A percentile compares a stretch with the other conserved stretches of the same genome.
Conservation (phyloP, 805 yeast genomes). For the Saccharomycopsis capsularis region DNA sequence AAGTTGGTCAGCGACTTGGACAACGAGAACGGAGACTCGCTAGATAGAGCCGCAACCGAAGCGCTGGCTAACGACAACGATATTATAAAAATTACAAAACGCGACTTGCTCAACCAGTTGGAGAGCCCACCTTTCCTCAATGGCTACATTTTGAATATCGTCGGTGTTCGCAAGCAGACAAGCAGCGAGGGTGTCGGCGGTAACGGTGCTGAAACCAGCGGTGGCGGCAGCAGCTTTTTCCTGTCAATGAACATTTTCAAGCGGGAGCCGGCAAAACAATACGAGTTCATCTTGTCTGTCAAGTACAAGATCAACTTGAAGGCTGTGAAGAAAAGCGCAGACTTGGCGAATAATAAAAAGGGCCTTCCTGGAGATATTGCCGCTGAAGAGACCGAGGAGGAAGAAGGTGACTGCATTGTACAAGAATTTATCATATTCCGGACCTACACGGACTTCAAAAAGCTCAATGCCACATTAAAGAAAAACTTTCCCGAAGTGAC, state of each 20-base stretch:
- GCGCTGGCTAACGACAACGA: neutral
- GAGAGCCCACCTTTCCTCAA: constrained; percentile 5
- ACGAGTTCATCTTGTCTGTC: constrained; percentile 39
- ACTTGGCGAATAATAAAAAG: constrained; percentile 29
- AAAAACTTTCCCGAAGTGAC: constrained; percentile 62
- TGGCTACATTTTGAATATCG: constrained; percentile 1
- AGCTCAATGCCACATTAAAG: constrained; percentile 46
- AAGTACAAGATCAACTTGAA: constrained; percentile 4
- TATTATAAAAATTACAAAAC: neutral
- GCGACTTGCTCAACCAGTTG: constrained; percentile 1
- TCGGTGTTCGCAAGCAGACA: constrained; percentile 25
- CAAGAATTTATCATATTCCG: constrained; percentile 35
- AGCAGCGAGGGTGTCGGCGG: constrained; percentile 10
- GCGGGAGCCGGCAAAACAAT: constrained; percentile 22
- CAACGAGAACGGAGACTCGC: neutral
- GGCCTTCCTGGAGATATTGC: too few relatives aligned
- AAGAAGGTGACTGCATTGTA: constrained; percentile 33
- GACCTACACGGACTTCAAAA: constrained; percentile 61
- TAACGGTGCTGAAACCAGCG: neutral
- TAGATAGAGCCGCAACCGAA: too few relatives aligned
- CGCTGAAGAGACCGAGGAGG: constrained; percentile 28
- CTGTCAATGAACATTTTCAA: constrained; percentile 7
- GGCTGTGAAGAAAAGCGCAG: neutral
- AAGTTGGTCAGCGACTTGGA: neutral
- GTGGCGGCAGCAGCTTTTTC: neutral